These are phyloP conservation scores for Fusarium coicis DNA, from an alignment of 2,329 filamentous ascomycete genomes.

Conservation along the genomic window DNA sequence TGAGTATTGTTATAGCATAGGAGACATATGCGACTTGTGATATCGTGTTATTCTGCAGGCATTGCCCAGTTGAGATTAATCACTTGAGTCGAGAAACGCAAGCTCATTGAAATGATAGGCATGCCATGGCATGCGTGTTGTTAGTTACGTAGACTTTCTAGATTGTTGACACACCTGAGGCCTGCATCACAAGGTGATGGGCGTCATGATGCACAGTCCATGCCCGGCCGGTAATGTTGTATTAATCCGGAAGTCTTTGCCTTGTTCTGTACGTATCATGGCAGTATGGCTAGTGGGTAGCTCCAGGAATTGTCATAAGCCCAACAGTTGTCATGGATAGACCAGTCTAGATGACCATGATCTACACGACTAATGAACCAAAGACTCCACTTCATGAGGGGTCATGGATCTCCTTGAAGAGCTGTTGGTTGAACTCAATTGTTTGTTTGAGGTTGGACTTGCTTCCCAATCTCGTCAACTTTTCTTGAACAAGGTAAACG, in stretches of 20 bases:
- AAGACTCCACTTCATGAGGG: not conserved
- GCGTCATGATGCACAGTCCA: not conserved
- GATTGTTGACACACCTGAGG: not conserved
- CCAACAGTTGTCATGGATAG: not conserved
- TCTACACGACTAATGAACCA: constrained; percentile 7
- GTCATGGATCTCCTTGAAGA: not conserved
- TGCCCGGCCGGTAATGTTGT: not conserved
- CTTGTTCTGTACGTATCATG: not conserved
- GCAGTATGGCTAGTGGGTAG: not conserved
- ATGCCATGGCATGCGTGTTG: not conserved
- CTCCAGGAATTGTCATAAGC: not conserved
- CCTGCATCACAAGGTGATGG: not conserved
- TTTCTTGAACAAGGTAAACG: constrained; percentile 9
- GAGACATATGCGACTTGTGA: not conserved
- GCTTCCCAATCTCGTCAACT: not conserved
- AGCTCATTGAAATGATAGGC: not conserved
- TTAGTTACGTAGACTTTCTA: not conserved
- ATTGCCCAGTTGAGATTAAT: not conserved
- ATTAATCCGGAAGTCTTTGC: not conserved
- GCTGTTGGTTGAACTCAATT: not conserved
- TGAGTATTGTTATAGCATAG: not conserved
- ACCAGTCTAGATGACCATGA: constrained; percentile 7
- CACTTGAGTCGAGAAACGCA: not conserved
- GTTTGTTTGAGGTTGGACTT: not conserved
- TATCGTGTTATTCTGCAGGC: not conserved